Base-by-base conservation (phyloP, 148 eudicot genomes). In the Beta vulgaris region DNA sequence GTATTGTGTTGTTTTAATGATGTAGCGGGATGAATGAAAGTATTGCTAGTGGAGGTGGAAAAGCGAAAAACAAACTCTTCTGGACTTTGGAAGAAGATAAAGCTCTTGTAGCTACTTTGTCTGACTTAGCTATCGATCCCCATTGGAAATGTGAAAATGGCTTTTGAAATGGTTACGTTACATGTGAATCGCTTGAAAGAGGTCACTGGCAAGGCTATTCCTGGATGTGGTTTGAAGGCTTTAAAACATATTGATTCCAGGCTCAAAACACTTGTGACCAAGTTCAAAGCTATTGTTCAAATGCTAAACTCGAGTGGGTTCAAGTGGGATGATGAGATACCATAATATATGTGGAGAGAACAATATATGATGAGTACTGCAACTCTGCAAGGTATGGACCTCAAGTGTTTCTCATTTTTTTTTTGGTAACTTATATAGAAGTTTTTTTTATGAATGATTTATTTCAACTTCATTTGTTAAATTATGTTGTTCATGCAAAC, bases 221-320 rank as follows among this genome's bases (percentile, higher is more conserved):
- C 76, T 28, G 18, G 36, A 18, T 73, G 44, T 73, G 69, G 57
- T 35, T 26, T 61, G 69, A 29, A 36, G 46, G 69, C 57, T 62
- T 68, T 32, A 35, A 58, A 69, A 43, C 69, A 73, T 19, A 73
- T 73, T 19, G 57, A 73, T 9, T 62, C 69, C 0, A 43, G 58
- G 19, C 42, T 73, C 5, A 73, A 73, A 42, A 51, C 62, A 42
- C n/a, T n/a, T n/a, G n/a, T 73, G 67, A 69, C 62, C 76, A 73
- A 73, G 26, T 62, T 60, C 19, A 28, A 36, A 3, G 68, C 69
- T 40, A 1, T 73, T 37, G 21, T 43, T 42, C 29, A 61, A 32
- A 61, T 73, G 76, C 23, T 73, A 21, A 21, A 40, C 51, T 28
- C 69, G n/a, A 55, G n/a, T n/a, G n/a, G n/a, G n/a, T n/a, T n/a